phyloP scores from a whole-genome alignment of 495 filamentous ascomycete genomes.

The Podospora sp. region DNA sequence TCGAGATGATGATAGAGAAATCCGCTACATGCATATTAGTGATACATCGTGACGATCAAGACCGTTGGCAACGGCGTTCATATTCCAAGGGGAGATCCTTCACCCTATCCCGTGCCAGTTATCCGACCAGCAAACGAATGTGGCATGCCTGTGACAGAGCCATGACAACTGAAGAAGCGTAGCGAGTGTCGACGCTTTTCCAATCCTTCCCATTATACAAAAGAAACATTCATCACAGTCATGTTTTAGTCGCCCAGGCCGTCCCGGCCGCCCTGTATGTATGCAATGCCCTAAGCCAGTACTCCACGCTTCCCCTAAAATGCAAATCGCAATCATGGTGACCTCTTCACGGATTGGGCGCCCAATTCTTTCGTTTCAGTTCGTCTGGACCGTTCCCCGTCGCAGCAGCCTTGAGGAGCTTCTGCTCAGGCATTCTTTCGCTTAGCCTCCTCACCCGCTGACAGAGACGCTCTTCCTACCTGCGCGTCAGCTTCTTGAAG shows the following conservation, averaged over 20 bases:
- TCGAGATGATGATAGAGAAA: too few relatives aligned
- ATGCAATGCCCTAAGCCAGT: slow-evolving; percentile 15
- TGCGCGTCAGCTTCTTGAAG: slow-evolving; percentile 25
- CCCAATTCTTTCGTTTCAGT: background rate
- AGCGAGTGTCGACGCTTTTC: too few relatives aligned
- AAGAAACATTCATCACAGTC: background rate
- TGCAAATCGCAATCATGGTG: background rate
- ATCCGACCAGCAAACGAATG: background rate
- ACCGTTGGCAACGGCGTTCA: too few relatives aligned
- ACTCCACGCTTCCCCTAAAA: slow-evolving; percentile 21
- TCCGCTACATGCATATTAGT: too few relatives aligned
- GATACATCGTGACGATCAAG: too few relatives aligned
- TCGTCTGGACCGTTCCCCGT: background rate
- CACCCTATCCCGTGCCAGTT: background rate
- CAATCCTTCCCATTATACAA: background rate
- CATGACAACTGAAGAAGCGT: background rate
- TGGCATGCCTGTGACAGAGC: background rate
- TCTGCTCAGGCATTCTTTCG: background rate
- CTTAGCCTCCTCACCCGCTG: background rate
- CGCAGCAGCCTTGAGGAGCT: background rate
- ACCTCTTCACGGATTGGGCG: background rate
- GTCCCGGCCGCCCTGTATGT: slow-evolving; percentile 1
- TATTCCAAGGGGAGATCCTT: too few relatives aligned
- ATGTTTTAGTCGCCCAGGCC: slow-evolving; percentile 1
- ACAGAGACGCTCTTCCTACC: slow-evolving; percentile 18